phyloP scores from a whole-genome alignment of 208 protist genomes.

The Leishmania tarentolae region DNA sequence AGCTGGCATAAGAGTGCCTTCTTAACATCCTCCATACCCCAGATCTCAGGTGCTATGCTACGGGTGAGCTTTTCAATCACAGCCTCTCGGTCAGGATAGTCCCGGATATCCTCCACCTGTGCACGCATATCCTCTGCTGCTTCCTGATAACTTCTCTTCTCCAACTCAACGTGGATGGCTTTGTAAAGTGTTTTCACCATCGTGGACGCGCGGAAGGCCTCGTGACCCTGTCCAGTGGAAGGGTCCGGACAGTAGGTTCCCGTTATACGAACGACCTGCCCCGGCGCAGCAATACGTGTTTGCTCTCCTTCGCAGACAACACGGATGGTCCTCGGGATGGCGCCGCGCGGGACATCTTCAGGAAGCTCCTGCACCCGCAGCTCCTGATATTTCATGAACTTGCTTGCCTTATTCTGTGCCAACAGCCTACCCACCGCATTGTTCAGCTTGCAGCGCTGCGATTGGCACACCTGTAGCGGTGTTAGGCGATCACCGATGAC shows the following conservation, averaged over 20 bases:
- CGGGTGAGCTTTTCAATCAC: conserved; percentile 97
- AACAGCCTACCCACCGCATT: conserved; percentile 78
- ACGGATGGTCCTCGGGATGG: conserved; percentile 84
- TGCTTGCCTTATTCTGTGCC: conserved; percentile 88
- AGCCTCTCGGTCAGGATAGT: conserved; percentile 75
- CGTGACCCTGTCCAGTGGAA: conserved; percentile 80
- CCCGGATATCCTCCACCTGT: conserved; percentile 71
- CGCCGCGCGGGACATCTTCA: conserved; percentile 85
- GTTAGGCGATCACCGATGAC: conserved; percentile 86
- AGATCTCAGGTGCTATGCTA: conserved; percentile 98
- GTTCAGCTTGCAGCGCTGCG: conserved; percentile 85
- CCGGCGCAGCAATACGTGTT: conserved; percentile 75
- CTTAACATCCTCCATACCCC: conserved; percentile 98
- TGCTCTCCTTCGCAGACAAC: conserved; percentile 89
- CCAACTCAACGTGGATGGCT: conserved; percentile 71
- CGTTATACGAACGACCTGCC: conserved; percentile 78
- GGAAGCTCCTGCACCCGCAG: conserved; percentile 88
- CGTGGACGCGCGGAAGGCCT: conserved; percentile 83
- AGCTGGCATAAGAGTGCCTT: conserved; percentile 97
- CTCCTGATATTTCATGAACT: conserved; percentile 89
- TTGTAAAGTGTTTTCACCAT: conserved; percentile 88
- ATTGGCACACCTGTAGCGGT: conserved; percentile 85
- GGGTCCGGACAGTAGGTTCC: conserved; percentile 87
- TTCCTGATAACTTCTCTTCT: conserved; percentile 89
- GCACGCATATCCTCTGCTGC: conserved; percentile 66